phyloP scores from a whole-genome alignment of 202 grass and related monocot species.

The Schoenoplectus tabernaemontani region DNA sequence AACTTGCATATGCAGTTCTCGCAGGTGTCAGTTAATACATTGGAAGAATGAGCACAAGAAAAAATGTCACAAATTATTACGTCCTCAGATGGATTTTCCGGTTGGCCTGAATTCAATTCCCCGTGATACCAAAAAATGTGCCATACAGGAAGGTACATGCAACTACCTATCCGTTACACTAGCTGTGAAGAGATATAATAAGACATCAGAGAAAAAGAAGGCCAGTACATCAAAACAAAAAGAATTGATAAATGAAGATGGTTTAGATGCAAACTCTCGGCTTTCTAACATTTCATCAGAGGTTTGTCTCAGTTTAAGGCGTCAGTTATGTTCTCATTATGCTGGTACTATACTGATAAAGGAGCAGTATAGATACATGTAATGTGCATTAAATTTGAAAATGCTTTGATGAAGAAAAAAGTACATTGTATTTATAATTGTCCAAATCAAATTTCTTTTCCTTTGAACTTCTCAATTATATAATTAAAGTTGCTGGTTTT shows the following conservation, averaged over 20 bases:
- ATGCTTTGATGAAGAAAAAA: background rate
- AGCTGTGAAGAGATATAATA: conserved; percentile 30
- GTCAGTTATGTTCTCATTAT: background rate
- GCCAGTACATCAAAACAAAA: conserved; percentile 34
- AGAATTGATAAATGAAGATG: conserved; percentile 36
- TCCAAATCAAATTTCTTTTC: background rate
- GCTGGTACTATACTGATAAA: background rate
- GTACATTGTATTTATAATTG: background rate
- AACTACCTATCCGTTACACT: conserved; percentile 33
- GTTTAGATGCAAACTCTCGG: conserved; percentile 17
- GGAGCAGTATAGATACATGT: background rate
- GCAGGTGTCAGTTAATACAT: conserved; percentile 93
- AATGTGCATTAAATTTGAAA: background rate
- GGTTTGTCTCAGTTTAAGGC: background rate
- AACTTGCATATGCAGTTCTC: conserved; percentile 49
- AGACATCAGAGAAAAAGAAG: conserved; percentile 26
- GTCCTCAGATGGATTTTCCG: conserved; percentile 43
- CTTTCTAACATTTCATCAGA: conserved; percentile 32
- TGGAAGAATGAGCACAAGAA: conserved; percentile 90
- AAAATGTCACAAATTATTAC: conserved; percentile 57
- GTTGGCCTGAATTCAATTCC: conserved; percentile 49
- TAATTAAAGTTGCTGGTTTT: background rate
- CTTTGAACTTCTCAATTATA: background rate
- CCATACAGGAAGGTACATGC: conserved; percentile 45
- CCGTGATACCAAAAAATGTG: conserved; percentile 32